Evolutionary conservation across 352 stramenopile species (phyloP), one percentile per base, ranked within the genome.

Genomic region (Blastocystis sp.): DNA sequence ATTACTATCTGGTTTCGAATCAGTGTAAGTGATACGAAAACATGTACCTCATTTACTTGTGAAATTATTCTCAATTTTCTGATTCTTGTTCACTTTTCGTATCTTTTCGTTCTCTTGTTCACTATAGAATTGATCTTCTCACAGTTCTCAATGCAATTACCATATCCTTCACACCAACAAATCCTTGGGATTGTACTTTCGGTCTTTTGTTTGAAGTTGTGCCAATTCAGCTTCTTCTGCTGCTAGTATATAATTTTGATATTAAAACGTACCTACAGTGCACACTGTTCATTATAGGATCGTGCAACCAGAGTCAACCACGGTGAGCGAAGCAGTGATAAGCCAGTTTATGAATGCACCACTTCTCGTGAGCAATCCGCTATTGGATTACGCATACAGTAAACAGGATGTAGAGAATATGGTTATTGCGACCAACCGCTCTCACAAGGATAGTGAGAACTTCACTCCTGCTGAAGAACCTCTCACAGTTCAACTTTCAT

Each of bases 371-470:
- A 84, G 73, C 51, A 84, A 84, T 66, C 53, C 73, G 17, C 44
- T 66, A 1, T 33, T 84, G 11, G 73, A 84, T 30, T 64, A 66
- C 40, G 22, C 73, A 7, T 84, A 68, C 73, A 84, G 33, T 54
- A 60, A 27, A 19, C 73, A 84, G 53, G 73, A 84, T 42, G 54
- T 84, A 22, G 48, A 84, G 33, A 48, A 84, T 42, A 84, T 84
- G 73, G 30, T 84, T 9, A 53, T 59, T 33, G 44, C 51, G 5
- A 84, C 73, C 5, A 84, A 24, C 11, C 73, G 73, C 2, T 69
- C 53, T n/a, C 73, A 84, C 51, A 84, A 84, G 51, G 73, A 84
- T 40, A 84, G 73, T 40, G 73, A 84, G 30, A 54, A 64, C 24
- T 64, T 64, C 40, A 7, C 30, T 9, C 22, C 35, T 33, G 3